phyloP scores from a whole-genome alignment of 805 yeast species.

The Sugiyamaella boreocaroliniensis region DNA sequence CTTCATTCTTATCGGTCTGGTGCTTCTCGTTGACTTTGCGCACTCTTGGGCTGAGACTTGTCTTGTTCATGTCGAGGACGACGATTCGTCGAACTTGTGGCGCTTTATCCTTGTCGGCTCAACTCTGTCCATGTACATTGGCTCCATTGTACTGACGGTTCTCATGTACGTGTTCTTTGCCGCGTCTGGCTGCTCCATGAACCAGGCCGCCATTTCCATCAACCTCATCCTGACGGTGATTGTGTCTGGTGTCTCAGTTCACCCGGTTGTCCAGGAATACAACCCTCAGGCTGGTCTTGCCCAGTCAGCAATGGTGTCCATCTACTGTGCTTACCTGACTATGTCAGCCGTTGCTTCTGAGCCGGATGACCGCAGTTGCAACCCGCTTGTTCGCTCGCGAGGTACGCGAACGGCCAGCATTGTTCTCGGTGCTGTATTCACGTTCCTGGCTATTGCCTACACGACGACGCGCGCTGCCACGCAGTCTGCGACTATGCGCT shows the following conservation, averaged over 20 bases:
- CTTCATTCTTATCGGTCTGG: slow-evolving; percentile 83
- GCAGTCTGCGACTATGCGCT: slow-evolving; percentile 48
- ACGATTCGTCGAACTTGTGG: slow-evolving; percentile 58
- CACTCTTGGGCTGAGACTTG: slow-evolving; percentile 99
- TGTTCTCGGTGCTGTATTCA: slow-evolving; percentile 84
- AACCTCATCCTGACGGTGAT: slow-evolving; percentile 61
- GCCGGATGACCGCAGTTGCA: slow-evolving; percentile 90
- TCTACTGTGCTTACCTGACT: slow-evolving; percentile 85
- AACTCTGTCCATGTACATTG: slow-evolving; percentile 75
- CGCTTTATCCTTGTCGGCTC: slow-evolving; percentile 76
- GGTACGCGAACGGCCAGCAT: slow-evolving; percentile 89
- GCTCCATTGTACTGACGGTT: slow-evolving; percentile 63
- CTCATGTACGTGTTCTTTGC: slow-evolving; percentile 82
- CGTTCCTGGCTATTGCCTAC: slow-evolving; percentile 91
- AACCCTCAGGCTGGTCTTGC: slow-evolving; percentile 96
- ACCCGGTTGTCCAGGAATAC: slow-evolving; percentile 79
- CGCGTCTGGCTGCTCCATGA: slow-evolving; percentile 75
- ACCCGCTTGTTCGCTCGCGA: slow-evolving; percentile 80
- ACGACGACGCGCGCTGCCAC: slow-evolving; percentile 97
- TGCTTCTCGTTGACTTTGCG: slow-evolving; percentile 90
- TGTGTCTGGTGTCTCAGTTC: slow-evolving; percentile 64
- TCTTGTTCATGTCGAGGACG: slow-evolving; percentile 80
- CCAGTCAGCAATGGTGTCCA: slow-evolving; percentile 91
- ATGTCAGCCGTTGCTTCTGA: slow-evolving; percentile 92
- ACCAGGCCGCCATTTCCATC: slow-evolving; percentile 75